Evolutionary conservation across 2,329 filamentous ascomycete species (phyloP).

Genomic region (Sarocladium oryzae): DNA sequence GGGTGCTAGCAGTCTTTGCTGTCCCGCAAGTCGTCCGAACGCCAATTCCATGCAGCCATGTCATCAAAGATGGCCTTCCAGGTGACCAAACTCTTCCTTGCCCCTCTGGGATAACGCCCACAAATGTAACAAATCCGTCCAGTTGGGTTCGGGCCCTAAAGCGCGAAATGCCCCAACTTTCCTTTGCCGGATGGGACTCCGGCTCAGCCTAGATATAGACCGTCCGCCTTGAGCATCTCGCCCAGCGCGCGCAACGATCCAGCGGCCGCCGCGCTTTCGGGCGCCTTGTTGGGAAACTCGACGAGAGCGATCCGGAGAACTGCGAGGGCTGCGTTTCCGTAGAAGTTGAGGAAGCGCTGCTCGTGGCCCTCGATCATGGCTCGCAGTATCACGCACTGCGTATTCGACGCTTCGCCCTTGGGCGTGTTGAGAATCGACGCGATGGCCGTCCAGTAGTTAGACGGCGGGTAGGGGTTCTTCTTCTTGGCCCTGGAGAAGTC

Average conservation of each 20-base stretch:
- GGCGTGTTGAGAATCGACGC: slow-evolving; percentile 73
- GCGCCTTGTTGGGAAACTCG: slow-evolving; percentile 59
- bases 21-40: neutral
- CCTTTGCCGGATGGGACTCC: neutral
- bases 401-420: slow-evolving; percentile 58
- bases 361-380: slow-evolving; percentile 68
- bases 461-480: slow-evolving; percentile 69
- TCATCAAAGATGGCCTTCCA: neutral
- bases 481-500: slow-evolving; percentile 68
- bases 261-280: slow-evolving; percentile 41
- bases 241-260: slow-evolving; percentile 47
- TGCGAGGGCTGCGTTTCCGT: slow-evolving; percentile 68
- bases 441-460: slow-evolving; percentile 76
- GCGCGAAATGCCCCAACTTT: too few relatives aligned
- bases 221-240: slow-evolving; percentile 45
- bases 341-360: slow-evolving; percentile 71
- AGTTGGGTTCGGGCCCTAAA: neutral
- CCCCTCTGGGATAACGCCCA: neutral
- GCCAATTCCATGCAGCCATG: slow-evolving; percentile 2
- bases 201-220: slow-evolving; percentile 25
- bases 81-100: neutral
- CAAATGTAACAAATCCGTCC: neutral
- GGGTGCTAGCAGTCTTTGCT: neutral
- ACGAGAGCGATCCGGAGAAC: slow-evolving; percentile 64
- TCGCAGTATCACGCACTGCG: slow-evolving; percentile 64